Evolutionary conservation across 768 basidiomycete species (phyloP), one percentile per base, ranked within the genome.

Genomic region (Suillus hirtellus): DNA sequence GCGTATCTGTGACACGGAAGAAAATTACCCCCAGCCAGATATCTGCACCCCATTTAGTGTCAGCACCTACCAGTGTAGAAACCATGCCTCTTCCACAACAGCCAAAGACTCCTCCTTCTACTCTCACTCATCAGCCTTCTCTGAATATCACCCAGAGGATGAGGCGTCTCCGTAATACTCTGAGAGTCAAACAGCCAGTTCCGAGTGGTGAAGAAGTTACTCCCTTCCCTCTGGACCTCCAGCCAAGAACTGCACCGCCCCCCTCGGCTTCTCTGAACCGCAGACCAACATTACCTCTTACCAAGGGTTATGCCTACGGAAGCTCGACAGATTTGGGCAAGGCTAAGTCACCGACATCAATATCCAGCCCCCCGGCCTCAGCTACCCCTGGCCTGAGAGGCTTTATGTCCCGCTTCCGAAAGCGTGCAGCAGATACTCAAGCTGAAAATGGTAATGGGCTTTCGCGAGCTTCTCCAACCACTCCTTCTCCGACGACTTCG

Each of bases 331-430:
- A 90, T 56, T 68, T 78, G 19, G 77, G 75, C 27, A 80, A 85
- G 66, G 81, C 83, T 64, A 89, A 86, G 71, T 80, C 84, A 3
- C 75, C 84, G 21, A 73, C 84, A 35, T 75, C 85, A 2, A 73
- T 84, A 37, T 75, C 85, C 2, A 85, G 83, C 64, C 88, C 89
- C n/a, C 86, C 89, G 67, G 84, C 89, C 4, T 86, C 88, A 24
- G 84, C 89, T 34, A 81, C 87, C 21, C 92, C 92, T 40, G 88
- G 90, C 24, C 70, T 93, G 31, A 90, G 86, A 73, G 88, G 91
- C 15, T 88, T 94, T 74, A 92, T 94, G 84, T 85, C 90, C 35
- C 86, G 89, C 37, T 90, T 93, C 72, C 83, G 90, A 43, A 78
- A 68, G 63, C 76, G 76, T 52, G 66, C 72, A 27, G 34, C 64